A percentile compares a stretch with the other conserved stretches of the same genome.
Conservation (phyloP, 768 basidiomycete genomes). For the Phylloporus scabripes region DNA sequence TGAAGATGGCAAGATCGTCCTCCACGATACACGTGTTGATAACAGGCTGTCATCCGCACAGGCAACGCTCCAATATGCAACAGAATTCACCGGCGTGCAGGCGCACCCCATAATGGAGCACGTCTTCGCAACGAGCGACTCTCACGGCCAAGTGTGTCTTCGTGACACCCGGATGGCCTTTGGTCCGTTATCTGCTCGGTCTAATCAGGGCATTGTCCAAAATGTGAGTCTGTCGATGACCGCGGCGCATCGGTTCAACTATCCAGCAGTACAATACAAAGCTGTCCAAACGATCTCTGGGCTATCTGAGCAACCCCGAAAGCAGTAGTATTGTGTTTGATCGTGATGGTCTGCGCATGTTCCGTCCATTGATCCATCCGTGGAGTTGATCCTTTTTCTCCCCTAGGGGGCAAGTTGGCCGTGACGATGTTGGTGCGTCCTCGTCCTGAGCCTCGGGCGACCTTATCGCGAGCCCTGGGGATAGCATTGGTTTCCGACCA, state of each 20-base stretch:
- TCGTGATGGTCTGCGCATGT: constrained; percentile 46
- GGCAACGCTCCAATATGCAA: constrained; percentile 44
- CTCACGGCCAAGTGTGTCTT: constrained; percentile 53
- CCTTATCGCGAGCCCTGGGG: constrained; percentile 1
- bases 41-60: constrained; percentile 36
- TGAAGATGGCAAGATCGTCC: constrained; percentile 63
- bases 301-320: constrained; percentile 53
- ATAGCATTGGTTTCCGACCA: constrained; percentile 65
- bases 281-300: constrained; percentile 37
- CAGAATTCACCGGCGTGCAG: constrained; percentile 60
- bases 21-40: constrained; percentile 52
- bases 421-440: constrained; percentile 60
- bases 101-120: constrained; percentile 66
- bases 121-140: constrained; percentile 63
- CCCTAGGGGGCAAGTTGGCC: constrained; percentile 54
- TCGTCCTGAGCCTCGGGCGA: background rate
- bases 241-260: constrained; percentile 24
- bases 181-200: constrained; percentile 42
- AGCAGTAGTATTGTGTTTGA: constrained; percentile 66
- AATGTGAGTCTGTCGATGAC: constrained; percentile 12
- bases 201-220: constrained; percentile 51
- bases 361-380: constrained; percentile 3
- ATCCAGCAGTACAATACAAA: constrained; percentile 42
- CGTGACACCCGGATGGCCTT: constrained; percentile 74
- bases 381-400: background rate